Evolutionary conservation across 441 rosid species (phyloP), one percentile per base, ranked within the genome.

Genomic region (Pelargonium myrrhifolium): DNA sequence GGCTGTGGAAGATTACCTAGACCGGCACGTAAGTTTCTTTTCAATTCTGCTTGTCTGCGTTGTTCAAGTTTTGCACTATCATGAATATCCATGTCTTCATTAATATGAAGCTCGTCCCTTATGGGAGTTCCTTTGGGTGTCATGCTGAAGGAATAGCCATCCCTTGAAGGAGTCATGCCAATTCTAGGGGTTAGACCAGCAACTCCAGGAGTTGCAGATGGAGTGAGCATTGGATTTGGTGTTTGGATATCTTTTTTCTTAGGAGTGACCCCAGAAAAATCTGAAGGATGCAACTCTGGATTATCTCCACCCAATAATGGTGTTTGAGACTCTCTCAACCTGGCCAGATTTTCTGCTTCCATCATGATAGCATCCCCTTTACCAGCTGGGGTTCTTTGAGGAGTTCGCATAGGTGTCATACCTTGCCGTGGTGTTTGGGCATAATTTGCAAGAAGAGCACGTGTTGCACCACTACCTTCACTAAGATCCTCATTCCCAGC

Each of bases 231-330:
- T 14, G 90, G 93, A 68, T 94, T 94, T 64, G 99, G 99, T 4
- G 99, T 95, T 79, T 89, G 96, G 64, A 87, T 80, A 71, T 92
- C 97, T 64, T 74, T 86, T 73, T 79, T 95, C 83, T 79, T 92
- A 14, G 98, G 99, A 65, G 99, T 95, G 70, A 95, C 98, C 67
- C 99, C 99, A 0, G 99, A 88, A 72, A 95, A 95, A 79, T 95
- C 99, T 58, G 99, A 95, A 80, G 98, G 98, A 75, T 95, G 99
- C 85, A 95, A 80, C 72, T 92, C 98, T 61, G 99, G 99, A 74
- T 95, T 95, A 21, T 95, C 96, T 62, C 99, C 99, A 59, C 99
- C 98, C n/a, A 95, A 78, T 70, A 95, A 80, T 71, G 99, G 98
- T 42, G 99, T 95, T 76, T 92, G 98, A 47, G 99, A 95, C 77